Conservation (phyloP, 106 monocot genomes). For the Agapanthus africanus region DNA sequence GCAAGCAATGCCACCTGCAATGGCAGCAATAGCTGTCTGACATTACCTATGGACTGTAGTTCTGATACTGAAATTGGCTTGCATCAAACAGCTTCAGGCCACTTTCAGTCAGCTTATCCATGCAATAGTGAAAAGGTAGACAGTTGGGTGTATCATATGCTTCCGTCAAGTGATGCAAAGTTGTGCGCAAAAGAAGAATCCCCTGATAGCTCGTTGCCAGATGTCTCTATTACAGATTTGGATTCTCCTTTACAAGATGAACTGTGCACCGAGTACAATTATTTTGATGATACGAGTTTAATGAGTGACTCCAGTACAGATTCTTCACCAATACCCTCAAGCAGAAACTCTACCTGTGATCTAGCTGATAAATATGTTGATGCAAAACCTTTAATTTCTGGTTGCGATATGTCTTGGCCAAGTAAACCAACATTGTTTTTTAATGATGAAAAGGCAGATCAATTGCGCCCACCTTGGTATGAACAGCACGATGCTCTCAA, state of each 20-base stretch:
- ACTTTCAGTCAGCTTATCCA: not conserved
- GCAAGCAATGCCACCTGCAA: conserved; percentile 5
- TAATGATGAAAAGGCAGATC: conserved; percentile 20
- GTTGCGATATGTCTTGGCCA: conserved; percentile 12
- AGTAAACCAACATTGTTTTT: conserved; percentile 9
- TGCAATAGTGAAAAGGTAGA: not conserved
- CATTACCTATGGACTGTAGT: not conserved
- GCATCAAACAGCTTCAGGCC: not conserved
- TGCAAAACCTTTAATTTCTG: conserved; percentile 13
- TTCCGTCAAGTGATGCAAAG: conserved; percentile 10
- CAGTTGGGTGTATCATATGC: conserved; percentile 9
- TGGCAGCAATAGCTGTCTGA: conserved; percentile 12
- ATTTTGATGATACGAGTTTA: conserved; percentile 19
- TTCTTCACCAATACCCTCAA: conserved; percentile 44
- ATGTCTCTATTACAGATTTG: conserved; percentile 10
- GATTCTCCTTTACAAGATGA: conserved; percentile 17
- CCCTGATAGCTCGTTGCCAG: conserved; percentile 16
- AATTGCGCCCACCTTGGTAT: conserved; percentile 3
- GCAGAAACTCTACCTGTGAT: conserved; percentile 19
- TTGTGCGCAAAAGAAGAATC: conserved; percentile 12
- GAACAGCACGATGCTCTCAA: conserved; percentile 14
- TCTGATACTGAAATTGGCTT: conserved; percentile 5
- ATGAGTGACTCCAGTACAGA: conserved; percentile 50
- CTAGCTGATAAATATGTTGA: conserved; percentile 10
- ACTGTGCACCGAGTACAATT: conserved; percentile 15